These are phyloP conservation scores for Tilletiopsis washingtonensis DNA, from an alignment of 1,284 basidiomycete species.

Conservation along the genomic window DNA sequence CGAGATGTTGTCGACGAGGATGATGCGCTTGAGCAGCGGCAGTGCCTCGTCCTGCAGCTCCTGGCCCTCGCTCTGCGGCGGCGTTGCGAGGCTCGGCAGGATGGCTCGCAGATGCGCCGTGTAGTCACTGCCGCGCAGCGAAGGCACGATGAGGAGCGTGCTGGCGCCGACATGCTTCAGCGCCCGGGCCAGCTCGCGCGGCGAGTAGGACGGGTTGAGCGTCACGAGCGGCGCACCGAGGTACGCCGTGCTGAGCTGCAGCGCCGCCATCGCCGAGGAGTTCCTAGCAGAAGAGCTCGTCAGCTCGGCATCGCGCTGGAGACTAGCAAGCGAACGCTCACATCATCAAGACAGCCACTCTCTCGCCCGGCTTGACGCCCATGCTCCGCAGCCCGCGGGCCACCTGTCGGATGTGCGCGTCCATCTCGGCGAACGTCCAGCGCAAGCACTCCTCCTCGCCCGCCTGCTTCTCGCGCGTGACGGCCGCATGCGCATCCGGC, in stretches of 20 bases:
- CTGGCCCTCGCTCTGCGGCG: slow-evolving; percentile 51
- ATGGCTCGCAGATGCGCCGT: slow-evolving; percentile 52
- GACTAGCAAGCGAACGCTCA: slow-evolving; percentile 2
- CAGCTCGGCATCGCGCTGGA: neutral
- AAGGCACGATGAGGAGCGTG: slow-evolving; percentile 65
- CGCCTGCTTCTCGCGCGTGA: neutral
- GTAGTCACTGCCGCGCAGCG: slow-evolving; percentile 41
- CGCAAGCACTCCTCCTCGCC: slow-evolving; percentile 55
- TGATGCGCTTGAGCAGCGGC: slow-evolving; percentile 60
- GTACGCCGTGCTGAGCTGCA: slow-evolving; percentile 74
- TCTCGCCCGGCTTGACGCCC: slow-evolving; percentile 67
- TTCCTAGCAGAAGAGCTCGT: slow-evolving; percentile 7
- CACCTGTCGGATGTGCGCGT: slow-evolving; percentile 60
- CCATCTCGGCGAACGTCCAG: slow-evolving; percentile 68
- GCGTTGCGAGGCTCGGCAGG: slow-evolving; percentile 57
- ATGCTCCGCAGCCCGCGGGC: slow-evolving; percentile 60
- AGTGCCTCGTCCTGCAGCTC: slow-evolving; percentile 57
- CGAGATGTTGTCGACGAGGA: slow-evolving; percentile 61
- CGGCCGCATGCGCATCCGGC: slow-evolving; percentile 56
- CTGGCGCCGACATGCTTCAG: slow-evolving; percentile 63
- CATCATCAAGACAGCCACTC: slow-evolving; percentile 71
- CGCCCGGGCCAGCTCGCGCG: slow-evolving; percentile 60
- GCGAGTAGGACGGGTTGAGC: slow-evolving; percentile 70
- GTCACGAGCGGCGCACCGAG: slow-evolving; percentile 73
- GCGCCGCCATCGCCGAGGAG: slow-evolving; percentile 63